phyloP scores from a whole-genome alignment of 2,329 filamentous ascomycete genomes.

The Parasarocladium wereldwijsianum region DNA sequence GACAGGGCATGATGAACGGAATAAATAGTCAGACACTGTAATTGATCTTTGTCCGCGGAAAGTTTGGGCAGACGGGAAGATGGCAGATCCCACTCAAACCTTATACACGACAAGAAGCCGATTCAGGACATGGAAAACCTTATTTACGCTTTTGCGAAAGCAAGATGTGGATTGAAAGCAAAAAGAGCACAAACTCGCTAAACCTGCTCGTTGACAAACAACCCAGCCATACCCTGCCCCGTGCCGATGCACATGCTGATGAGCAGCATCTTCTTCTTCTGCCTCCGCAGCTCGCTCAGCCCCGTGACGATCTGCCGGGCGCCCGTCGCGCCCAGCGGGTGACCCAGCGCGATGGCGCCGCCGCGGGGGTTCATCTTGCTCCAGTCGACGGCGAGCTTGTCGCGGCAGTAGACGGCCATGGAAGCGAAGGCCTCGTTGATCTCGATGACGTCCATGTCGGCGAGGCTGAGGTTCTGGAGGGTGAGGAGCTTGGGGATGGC shows the following conservation, averaged over 20 bases:
- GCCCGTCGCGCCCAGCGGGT: conserved; percentile 69
- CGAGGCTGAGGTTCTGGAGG: conserved; percentile 62
- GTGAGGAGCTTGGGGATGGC: conserved; percentile 70
- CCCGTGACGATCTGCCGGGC: conserved; percentile 78
- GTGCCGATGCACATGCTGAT: conserved; percentile 81
- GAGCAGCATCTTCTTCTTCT: conserved; percentile 79
- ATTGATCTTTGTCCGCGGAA: too few species aligned
- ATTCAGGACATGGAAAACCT: too few species aligned
- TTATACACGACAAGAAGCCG: too few species aligned
- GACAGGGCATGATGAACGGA: too few species aligned
- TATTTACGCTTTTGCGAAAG: too few species aligned
- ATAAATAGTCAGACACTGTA: too few species aligned
- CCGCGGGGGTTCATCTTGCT: conserved; percentile 70
- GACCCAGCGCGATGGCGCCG: conserved; percentile 70
- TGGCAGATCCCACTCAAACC: too few species aligned
- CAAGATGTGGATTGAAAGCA: too few species aligned
- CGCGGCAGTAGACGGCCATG: conserved; percentile 89
- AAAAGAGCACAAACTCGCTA: too few species aligned
- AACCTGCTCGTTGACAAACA: conserved; percentile 45
- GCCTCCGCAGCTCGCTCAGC: conserved; percentile 67
- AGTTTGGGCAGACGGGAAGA: too few species aligned
- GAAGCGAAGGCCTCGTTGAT: conserved; percentile 96
- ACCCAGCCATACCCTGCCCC: conserved; percentile 52
- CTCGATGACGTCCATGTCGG: conserved; percentile 82
- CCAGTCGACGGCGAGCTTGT: conserved; percentile 57